phyloP scores from a whole-genome alignment of 169 alveolate genomes.

The Plasmodium gallinaceum region DNA sequence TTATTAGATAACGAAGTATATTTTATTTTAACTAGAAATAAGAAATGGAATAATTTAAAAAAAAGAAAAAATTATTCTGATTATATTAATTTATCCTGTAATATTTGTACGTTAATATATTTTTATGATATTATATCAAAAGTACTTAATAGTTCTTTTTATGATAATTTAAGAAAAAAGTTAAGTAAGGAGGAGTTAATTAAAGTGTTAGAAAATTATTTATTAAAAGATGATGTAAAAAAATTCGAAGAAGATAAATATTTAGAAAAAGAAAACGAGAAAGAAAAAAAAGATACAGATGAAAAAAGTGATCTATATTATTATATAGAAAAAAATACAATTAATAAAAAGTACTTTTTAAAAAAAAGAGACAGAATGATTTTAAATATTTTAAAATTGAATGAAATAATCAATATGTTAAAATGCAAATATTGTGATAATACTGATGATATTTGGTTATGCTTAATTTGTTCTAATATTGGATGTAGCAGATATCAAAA shows the following conservation, averaged over 20 bases:
- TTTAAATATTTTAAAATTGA: neutral
- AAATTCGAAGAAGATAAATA: neutral
- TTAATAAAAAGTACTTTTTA: neutral
- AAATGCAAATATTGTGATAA: conserved; percentile 65
- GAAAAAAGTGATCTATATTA: neutral
- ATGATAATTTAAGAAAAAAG: neutral
- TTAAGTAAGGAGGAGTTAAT: neutral
- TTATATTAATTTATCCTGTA: conserved; percentile 55
- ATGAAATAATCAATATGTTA: conserved; percentile 7
- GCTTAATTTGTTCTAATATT: conserved; percentile 54
- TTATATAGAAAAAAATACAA: neutral
- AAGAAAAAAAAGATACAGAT: neutral
- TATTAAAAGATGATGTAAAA: neutral
- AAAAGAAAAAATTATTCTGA: conserved; percentile 14
- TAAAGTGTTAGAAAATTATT: neutral
- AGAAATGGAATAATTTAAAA: conserved; percentile 4
- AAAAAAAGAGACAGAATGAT: neutral
- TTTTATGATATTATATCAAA: conserved; percentile 33
- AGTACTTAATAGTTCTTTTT: neutral
- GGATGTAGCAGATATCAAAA: conserved; percentile 70
- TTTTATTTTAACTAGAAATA: conserved; percentile 43
- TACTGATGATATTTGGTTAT: conserved; percentile 60
- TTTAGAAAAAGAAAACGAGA: neutral
- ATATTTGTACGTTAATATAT: conserved; percentile 38
- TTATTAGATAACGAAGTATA: conserved; percentile 17